phyloP scores from a whole-genome alignment of 2,329 filamentous ascomycete genomes.

The Pseudogymnoascus sp. region DNA sequence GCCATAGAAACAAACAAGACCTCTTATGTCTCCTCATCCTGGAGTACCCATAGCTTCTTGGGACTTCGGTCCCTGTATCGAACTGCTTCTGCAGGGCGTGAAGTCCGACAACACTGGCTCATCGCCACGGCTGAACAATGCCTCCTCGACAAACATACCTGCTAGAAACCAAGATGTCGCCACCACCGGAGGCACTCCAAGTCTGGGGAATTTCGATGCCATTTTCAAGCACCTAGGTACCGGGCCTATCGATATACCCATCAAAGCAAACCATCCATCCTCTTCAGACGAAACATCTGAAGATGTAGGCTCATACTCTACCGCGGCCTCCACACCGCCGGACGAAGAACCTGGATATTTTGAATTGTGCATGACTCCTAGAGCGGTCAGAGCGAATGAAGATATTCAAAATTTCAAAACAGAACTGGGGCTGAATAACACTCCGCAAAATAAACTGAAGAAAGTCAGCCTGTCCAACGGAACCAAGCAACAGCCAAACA shows the following conservation, averaged over 20 bases:
- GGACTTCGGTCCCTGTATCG: slow-evolving; percentile 5
- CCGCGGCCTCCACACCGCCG: not conserved
- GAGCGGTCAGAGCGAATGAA: not conserved
- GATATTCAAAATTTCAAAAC: not conserved
- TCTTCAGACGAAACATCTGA: not conserved
- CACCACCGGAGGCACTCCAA: not conserved
- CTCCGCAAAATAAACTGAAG: not conserved
- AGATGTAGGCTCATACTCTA: slow-evolving; percentile 5
- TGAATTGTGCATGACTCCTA: not conserved
- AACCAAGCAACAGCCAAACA: not conserved
- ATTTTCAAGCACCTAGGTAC: slow-evolving; percentile 7
- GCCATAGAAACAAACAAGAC: slow-evolving; percentile 1
- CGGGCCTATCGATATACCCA: not conserved
- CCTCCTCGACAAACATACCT: not conserved
- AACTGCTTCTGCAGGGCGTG: not conserved
- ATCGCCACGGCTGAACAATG: not conserved
- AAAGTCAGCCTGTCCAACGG: not conserved
- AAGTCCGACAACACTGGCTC: not conserved
- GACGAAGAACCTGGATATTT: not conserved
- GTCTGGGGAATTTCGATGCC: slow-evolving; percentile 7
- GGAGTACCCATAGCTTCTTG: not conserved
- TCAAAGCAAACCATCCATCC: not conserved
- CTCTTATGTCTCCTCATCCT: slow-evolving; percentile 8
- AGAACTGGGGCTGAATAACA: not conserved
- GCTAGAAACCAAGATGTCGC: not conserved